Evolutionary conservation across 2,329 filamentous ascomycete species (phyloP), one percentile per base, ranked within the genome.

Genomic region (Drechslerella coelobrocha): DNA sequence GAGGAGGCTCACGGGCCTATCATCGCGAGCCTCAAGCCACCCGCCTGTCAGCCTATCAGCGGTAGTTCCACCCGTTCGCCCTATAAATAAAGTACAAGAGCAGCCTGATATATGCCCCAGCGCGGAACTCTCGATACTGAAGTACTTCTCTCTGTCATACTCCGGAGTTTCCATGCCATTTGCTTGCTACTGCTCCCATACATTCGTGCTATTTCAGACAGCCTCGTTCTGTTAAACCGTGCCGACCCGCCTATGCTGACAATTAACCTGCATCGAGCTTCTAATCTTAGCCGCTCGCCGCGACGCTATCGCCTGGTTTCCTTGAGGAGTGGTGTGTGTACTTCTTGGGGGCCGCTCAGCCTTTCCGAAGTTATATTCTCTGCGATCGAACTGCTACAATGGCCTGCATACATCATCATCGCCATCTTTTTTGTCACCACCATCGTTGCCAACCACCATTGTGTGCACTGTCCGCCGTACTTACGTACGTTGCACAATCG

Each of bases 251-350:
- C 12, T 4, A 39, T 39, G 34, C 4, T 39, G 34, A 39, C 34
- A 39, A 39, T 39, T 39, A 39, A n/a, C 34, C 34, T 39, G 34
- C 34, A 39, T 39, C 34, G 34, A 39, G 34, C 34, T 39, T 39
- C 34, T 39, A 39, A 39, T 39, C 34, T 39, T 39, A 39, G 34
- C 34, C 34, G 34, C 34, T n/a, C 34, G 34, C 34, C 34, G 34
- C 34, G 34, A 39, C 34, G 34, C 34, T 39, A 39, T n/a, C 34
- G 34, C 34, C 12, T n/a, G 3, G 34, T 5, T 2, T n/a, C 12
- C 12, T 39, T 5, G 34, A 14, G 17, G 5, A 14, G 12, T 10
- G 17, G 5, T 14, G 34, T n/a, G 17, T n/a, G 12, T 14, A 14
- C 34, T n/a, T 39, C 12, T n/a, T 14, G 34, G 7, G 29, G 7